A percentile compares a stretch with the other conserved stretches of the same genome.
phyloP scores from a whole-genome alignment of 2,329 filamentous ascomycete genomes.

The Penicillium sp. region DNA sequence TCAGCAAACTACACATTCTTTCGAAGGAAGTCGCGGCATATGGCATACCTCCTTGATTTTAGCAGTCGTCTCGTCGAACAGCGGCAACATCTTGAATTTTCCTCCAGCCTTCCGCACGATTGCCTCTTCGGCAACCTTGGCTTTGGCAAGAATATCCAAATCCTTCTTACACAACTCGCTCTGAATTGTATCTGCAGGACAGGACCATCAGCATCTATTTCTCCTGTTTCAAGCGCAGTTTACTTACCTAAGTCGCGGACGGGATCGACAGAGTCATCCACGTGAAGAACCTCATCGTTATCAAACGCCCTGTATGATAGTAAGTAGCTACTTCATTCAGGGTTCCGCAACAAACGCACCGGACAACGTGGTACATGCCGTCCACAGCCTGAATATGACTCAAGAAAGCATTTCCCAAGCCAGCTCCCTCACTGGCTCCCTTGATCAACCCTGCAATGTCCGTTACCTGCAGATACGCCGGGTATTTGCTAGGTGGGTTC shows the following conservation, averaged over 20 bases:
- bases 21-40: neutral
- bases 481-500: conserved; percentile 6
- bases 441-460: conserved; percentile 7
- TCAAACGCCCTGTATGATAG: neutral
- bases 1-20: neutral
- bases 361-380: conserved; percentile 9
- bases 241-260: neutral
- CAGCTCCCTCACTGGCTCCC: conserved; percentile 2
- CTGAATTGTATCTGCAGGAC: conserved; percentile 1
- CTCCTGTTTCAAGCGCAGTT: neutral
- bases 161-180: conserved; percentile 10
- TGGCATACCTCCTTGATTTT: conserved; percentile 2
- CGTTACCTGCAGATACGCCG: conserved; percentile 8
- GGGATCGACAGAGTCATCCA: conserved; percentile 3
- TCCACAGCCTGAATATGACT: conserved; percentile 8
- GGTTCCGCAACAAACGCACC: neutral
- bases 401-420: conserved; percentile 7
- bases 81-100: conserved; percentile 10
- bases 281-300: conserved; percentile 4
- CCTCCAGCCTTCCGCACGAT: conserved; percentile 6
- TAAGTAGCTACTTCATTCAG: neutral
- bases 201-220: neutral
- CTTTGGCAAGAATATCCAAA: conserved; percentile 6
- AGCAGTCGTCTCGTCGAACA: conserved; percentile 7
- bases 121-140: conserved; percentile 2